Evolutionary conservation across 768 basidiomycete genomes (phyloP), one percentile per base, ranked within the genome.

Genomic region (Crepidotus variabilis): DNA sequence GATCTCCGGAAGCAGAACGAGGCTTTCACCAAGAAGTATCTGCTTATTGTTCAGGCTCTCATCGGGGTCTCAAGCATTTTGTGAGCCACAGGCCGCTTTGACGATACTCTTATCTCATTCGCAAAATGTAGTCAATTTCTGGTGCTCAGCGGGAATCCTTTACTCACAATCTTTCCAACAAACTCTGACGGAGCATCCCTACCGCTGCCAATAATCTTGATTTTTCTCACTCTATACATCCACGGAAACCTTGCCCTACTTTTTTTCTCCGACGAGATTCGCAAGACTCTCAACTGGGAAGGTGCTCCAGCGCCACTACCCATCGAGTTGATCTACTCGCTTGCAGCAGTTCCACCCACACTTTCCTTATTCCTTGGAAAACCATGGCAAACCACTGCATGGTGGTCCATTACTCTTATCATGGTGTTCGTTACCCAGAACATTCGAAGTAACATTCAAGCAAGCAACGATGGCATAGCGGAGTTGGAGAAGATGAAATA

Each of bases 401-500:
- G 84, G 83, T 84, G 82, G 80, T 73, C 72, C 48, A 59, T 77
- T 20, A 77, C 82, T 0, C 65, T 69, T 0, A 53, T 71, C 20
- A 55, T 83, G 16, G 74, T 82, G 0, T 78, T 69, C 43, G 64
- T 80, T 34, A 73, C 77, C 1, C 78, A 83, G 51, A 74, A 70
- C 1, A 75, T 78, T 24, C 72, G 77, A 55, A 71, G 71, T 43
- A 74, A 79, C 50, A 76, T 83, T 43, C 65, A 69, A 47, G 69
- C 70, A 47, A 78, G 78, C 10, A 74, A 78, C 61, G 69, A 77
- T 59, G 76, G 74, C 32, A 74, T 88, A 18, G 69, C 72, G 1
- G 72, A 76, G 43, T 67, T 88, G 24, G 81, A 87, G 64, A 69
- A 66, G 13, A 68, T 86, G 68, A 79, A 73, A 62, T 88, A 88